phyloP scores from a whole-genome alignment of 2,329 filamentous ascomycete genomes.

The Raffaelea deltoideospora region DNA sequence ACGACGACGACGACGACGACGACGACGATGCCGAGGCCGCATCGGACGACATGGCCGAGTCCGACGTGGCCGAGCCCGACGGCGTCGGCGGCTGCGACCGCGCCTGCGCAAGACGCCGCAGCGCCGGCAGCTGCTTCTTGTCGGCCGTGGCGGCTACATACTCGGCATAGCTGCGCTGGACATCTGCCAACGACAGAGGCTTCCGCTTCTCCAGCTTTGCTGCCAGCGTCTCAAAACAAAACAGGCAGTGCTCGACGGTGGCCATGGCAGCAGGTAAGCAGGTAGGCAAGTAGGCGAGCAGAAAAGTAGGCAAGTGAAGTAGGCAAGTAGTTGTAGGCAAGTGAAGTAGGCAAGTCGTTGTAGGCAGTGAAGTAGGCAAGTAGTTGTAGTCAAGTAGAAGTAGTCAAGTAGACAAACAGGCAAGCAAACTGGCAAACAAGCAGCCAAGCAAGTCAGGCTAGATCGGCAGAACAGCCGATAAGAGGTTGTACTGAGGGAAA shows the following conservation, averaged over 20 bases:
- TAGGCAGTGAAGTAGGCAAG: no score
- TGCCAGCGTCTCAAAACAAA: conserved; percentile 78
- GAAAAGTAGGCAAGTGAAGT: no score
- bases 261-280: conserved; percentile 48
- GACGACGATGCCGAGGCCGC: conserved; percentile 18
- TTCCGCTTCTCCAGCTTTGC: conserved; percentile 59
- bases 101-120: conserved; percentile 23
- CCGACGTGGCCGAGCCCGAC: conserved; percentile 7
- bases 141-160: conserved; percentile 17
- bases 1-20: conserved; percentile 4
- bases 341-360: no score
- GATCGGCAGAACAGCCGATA: no score
- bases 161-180: conserved; percentile 50
- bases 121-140: conserved; percentile 23
- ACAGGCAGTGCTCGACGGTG: conserved; percentile 70
- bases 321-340: no score
- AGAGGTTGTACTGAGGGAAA: no score
- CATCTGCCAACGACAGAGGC: conserved; percentile 48
- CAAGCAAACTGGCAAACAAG: no score
- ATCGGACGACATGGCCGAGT: neutral
- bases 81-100: no score
- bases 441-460: no score
- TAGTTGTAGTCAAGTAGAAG: no score
- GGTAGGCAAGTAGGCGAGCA: no score
- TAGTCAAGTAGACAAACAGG: no score